Conservation (phyloP, 805 yeast species). For the Candida andamanensis region DNA sequence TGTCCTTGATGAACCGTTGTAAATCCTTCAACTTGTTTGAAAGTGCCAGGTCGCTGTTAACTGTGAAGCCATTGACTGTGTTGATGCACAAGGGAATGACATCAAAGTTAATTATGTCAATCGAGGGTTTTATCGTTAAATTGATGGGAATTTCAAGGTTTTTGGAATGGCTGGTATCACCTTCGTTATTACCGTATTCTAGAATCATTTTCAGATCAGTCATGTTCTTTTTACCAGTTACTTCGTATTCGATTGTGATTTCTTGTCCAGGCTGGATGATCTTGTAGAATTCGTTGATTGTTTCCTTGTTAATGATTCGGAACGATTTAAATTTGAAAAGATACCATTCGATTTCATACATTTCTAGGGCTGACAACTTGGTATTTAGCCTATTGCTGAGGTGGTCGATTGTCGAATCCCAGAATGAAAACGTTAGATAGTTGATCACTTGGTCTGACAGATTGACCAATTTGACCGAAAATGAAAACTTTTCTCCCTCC, state of each 20-base stretch:
- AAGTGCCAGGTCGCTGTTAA: no score
- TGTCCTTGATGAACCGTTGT: slow-evolving; percentile 5
- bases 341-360: slow-evolving; percentile 71
- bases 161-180: slow-evolving; percentile 37
- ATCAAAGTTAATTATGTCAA: slow-evolving; percentile 74
- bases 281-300: slow-evolving; percentile 29
- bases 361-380: slow-evolving; percentile 50
- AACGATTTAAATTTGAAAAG: slow-evolving; percentile 56
- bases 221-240: slow-evolving; percentile 71
- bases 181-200: slow-evolving; percentile 49
- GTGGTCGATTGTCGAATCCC: slow-evolving; percentile 71
- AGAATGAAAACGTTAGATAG: slow-evolving; percentile 53
- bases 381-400: slow-evolving; percentile 48
- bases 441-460: slow-evolving; percentile 53
- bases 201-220: slow-evolving; percentile 57
- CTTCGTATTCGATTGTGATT: slow-evolving; percentile 48
- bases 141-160: slow-evolving; percentile 63
- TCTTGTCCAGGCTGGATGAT: slow-evolving; percentile 36
- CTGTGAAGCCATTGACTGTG: slow-evolving; percentile 15
- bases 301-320: slow-evolving; percentile 43
- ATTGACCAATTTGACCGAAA: slow-evolving; percentile 52
- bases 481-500: slow-evolving; percentile 64
- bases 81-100: slow-evolving; percentile 50
- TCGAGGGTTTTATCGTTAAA: slow-evolving; percentile 65
- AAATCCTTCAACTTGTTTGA: slow-evolving; percentile 4